Conservation (phyloP, 805 yeast genomes). For the Millerozyma acaciae region DNA sequence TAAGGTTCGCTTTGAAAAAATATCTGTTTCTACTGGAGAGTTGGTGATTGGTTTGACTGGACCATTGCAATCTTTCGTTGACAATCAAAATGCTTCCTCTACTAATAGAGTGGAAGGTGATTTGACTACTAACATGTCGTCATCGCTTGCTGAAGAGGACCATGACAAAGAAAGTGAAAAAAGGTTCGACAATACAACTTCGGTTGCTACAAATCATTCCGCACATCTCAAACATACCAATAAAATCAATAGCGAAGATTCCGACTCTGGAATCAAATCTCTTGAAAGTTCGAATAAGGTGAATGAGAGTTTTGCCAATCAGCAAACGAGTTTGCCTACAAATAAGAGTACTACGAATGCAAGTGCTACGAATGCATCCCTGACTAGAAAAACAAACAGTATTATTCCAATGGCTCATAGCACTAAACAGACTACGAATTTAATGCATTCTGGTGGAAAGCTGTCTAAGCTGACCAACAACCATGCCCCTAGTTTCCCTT, state of each 20-base stretch:
- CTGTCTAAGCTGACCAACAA: conserved; percentile 1
- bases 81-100: conserved; percentile 1
- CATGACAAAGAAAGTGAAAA: background rate
- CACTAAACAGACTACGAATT: too few species aligned
- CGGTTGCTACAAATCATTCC: too few species aligned
- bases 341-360: conserved; percentile 4
- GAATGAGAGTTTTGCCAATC: too few species aligned
- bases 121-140: background rate
- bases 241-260: background rate
- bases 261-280: background rate
- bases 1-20: conserved; percentile 77
- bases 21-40: conserved; percentile 82
- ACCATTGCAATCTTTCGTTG: conserved; percentile 19
- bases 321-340: background rate
- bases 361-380: too few species aligned
- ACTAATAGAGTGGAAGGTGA: conserved; percentile 2
- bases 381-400: too few species aligned
- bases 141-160: background rate
- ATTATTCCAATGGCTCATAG: too few species aligned
- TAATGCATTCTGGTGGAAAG: too few species aligned
- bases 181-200: background rate
- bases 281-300: too few species aligned
- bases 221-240: background rate
- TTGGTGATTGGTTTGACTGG: conserved; percentile 77
- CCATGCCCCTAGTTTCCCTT: background rate